Conservation (phyloP, 1,139 yeast species). For the Pichiaceae sp. region DNA sequence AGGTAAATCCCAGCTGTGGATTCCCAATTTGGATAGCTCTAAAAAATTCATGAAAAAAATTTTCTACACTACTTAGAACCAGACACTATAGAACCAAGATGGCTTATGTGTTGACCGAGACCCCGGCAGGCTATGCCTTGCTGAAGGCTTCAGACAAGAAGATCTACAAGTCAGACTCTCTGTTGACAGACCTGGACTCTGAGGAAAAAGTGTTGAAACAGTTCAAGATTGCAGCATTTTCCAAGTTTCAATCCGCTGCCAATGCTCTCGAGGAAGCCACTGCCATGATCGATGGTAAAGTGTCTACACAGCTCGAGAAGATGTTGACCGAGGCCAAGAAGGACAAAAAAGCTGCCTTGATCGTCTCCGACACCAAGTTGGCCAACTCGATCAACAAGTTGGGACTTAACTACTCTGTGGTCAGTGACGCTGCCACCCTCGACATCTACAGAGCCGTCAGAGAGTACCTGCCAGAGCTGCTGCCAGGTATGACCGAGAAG, state of each 20-base stretch:
- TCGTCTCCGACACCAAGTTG: conserved; percentile 91
- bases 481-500: conserved; percentile 85
- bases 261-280: conserved; percentile 94
- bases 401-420: conserved; percentile 80
- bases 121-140: conserved; percentile 97
- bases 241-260: conserved; percentile 90
- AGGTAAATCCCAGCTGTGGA: neutral
- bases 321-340: conserved; percentile 74
- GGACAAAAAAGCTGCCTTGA: conserved; percentile 82
- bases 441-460: conserved; percentile 94
- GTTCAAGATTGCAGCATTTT: conserved; percentile 90
- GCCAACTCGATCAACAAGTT: conserved; percentile 95
- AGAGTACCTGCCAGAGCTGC: conserved; percentile 84
- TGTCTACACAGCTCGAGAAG: conserved; percentile 71
- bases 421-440: conserved; percentile 89
- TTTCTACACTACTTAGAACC: too few species aligned
- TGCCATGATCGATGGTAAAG: conserved; percentile 88
- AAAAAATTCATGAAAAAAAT: neutral
- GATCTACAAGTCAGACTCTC: conserved; percentile 74
- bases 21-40: neutral
- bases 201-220: conserved; percentile 74
- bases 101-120: conserved; percentile 96
- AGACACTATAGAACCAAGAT: too few species aligned
- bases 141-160: conserved; percentile 96
- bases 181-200: conserved; percentile 70